Evolutionary conservation across 192 early-diverging fungal species (phyloP).

Genomic region (Obelidium mucronatum): DNA sequence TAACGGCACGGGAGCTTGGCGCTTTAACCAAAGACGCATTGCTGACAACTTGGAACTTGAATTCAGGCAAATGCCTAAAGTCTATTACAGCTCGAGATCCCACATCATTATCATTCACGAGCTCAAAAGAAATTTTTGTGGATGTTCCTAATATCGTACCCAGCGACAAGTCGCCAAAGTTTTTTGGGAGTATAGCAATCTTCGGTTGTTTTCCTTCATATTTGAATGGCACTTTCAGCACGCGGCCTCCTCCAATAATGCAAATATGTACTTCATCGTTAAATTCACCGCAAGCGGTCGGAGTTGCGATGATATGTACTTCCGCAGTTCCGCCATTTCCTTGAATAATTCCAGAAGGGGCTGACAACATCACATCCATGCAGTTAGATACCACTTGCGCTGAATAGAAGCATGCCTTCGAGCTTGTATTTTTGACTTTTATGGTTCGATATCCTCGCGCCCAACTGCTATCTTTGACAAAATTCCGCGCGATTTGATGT

Average conservation of each 20-base stretch:
- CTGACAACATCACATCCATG: slow-evolving; percentile 34
- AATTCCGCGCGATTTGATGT: neutral
- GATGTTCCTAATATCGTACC: slow-evolving; percentile 54
- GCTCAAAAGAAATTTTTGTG: neutral
- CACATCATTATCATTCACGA: slow-evolving; percentile 45
- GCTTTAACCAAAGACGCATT: slow-evolving; percentile 1
- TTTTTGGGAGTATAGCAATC: slow-evolving; percentile 26
- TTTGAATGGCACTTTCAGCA: slow-evolving; percentile 49
- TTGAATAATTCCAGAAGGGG: slow-evolving; percentile 38
- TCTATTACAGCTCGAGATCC: slow-evolving; percentile 48
- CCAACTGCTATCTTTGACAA: neutral
- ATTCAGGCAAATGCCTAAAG: slow-evolving; percentile 48
- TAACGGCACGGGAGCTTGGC: slow-evolving; percentile 20
- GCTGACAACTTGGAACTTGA: slow-evolving; percentile 30
- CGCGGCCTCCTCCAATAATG: slow-evolving; percentile 47
- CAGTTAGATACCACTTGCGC: slow-evolving; percentile 29
- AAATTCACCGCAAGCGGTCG: slow-evolving; percentile 36
- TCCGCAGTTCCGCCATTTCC: slow-evolving; percentile 37
- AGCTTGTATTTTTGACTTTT: slow-evolving; percentile 54
- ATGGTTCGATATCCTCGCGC: slow-evolving; percentile 28
- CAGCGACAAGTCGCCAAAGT: slow-evolving; percentile 22
- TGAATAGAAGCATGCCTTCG: slow-evolving; percentile 41
- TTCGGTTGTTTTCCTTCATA: slow-evolving; percentile 49
- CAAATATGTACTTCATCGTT: slow-evolving; percentile 49
- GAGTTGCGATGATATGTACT: slow-evolving; percentile 38